Base-by-base conservation (phyloP, 345 rosid species). In the Pistacia vera region DNA sequence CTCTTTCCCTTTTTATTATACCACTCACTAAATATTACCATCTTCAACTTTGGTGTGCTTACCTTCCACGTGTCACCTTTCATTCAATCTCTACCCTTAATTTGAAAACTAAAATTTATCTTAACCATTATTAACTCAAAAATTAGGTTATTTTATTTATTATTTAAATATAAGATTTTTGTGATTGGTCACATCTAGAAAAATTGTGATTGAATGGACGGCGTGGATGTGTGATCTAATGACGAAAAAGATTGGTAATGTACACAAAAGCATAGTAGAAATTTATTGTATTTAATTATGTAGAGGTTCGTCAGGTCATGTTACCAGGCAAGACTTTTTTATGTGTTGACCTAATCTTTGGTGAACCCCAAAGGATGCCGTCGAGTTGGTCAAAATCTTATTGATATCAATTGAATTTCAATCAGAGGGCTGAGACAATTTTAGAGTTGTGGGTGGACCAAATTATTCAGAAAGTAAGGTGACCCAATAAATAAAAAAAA, bases 271-370 rank as follows among this genome's bases (percentile, higher is more conserved):
- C n/a, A 41, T 48, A 13, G 46, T 12, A 68, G 30, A 44, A 7
- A 35, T 55, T 63, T 38, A 49, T 63, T n/a, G 5, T 13, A 1
- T 63, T 1, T 18, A 64, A 12, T 57, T 33, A 63, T 17, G 38
- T 22, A 52, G 54, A 1, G 33, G 12, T 25, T 25, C 25, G 25
- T 52, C 56, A 33, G 20, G 72, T 73, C 51, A 63, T 44, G 71
- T 59, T 46, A 59, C 35, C n/a, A 38, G 65, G 25, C 63, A 33
- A 41, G 83, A 73, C 79, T 51, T 74, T 79, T 75, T 36, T 22
- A 36, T 30, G 12, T 5, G 48, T 72, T 69, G 71, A 79, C 66
- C 41, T 25, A 14, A 51, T 64, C 20, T 49, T 44, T 10, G 38
- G 56, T 18, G 22, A 25, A 25, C 25, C 25, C 25, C 25, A 25